Percentiles rank a stretch among this genome's conserved stretches.
phyloP scores from a whole-genome alignment of 768 basidiomycete species.

The Lyophyllum atratum region DNA sequence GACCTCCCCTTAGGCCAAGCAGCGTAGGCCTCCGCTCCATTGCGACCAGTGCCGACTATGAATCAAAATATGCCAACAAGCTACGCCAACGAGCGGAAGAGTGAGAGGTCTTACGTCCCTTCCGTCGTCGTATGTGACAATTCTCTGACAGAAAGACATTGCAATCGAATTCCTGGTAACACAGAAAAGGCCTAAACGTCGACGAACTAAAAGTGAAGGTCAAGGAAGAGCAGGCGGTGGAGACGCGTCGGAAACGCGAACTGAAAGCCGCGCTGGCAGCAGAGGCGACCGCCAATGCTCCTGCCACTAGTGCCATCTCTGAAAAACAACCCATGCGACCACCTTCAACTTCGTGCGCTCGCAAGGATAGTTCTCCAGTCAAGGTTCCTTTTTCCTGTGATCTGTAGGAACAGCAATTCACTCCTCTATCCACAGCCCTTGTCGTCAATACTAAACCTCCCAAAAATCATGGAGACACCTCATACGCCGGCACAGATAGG shows the following conservation, averaged over 20 bases:
- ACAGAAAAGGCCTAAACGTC: constrained; percentile 46
- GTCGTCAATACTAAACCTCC: constrained; percentile 76
- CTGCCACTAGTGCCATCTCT: constrained; percentile 11
- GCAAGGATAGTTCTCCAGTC: constrained; percentile 70
- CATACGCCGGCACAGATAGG: constrained; percentile 77
- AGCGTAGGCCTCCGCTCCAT: constrained; percentile 1
- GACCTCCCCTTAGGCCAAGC: not conserved
- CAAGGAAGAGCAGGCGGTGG: constrained; percentile 33
- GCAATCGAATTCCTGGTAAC: constrained; percentile 8
- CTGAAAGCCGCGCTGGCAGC: constrained; percentile 8
- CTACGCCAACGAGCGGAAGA: constrained; percentile 57
- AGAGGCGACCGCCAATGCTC: constrained; percentile 9
- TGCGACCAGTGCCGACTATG: constrained; percentile 24
- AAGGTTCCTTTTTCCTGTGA: constrained; percentile 43
- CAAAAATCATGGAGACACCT: constrained; percentile 62
- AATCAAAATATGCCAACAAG: constrained; percentile 69
- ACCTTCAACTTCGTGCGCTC: constrained; percentile 19
- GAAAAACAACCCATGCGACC: constrained; percentile 3
- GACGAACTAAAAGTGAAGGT: constrained; percentile 36
- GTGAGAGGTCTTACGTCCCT: constrained; percentile 25
- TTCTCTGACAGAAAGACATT: constrained; percentile 12
- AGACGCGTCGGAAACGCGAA: constrained; percentile 22
- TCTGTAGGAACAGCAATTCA: constrained; percentile 2
- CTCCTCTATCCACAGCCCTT: constrained; percentile 59
- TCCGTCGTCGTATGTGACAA: constrained; percentile 22